Conservation (phyloP, 2,329 filamentous ascomycete species). For the Penicillium brevicompactum region DNA sequence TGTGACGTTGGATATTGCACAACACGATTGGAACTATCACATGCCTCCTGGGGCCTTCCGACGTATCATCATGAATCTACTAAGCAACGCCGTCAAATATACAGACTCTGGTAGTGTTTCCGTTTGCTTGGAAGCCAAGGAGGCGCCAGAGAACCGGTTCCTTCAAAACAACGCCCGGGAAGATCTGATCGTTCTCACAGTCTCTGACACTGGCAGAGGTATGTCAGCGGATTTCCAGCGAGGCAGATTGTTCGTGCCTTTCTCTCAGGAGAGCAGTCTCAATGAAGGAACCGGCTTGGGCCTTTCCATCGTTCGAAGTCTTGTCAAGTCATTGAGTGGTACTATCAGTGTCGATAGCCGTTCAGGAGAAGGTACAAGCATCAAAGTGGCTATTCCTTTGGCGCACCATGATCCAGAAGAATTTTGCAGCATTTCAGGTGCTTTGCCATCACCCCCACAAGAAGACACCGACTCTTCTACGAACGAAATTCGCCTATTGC, state of each 20-base stretch:
- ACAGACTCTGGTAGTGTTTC: conserved; percentile 55
- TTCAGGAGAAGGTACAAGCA: conserved; percentile 56
- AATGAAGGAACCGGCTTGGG: conserved; percentile 56
- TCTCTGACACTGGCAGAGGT: conserved; percentile 66
- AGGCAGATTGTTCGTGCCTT: conserved; percentile 59
- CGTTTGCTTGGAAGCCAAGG: conserved; percentile 38
- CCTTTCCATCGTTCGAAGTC: conserved; percentile 62
- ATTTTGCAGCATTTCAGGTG: conserved; percentile 4
- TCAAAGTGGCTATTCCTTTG: conserved; percentile 52
- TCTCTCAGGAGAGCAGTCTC: conserved; percentile 61
- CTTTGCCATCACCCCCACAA: neutral
- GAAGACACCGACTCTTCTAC: conserved; percentile 6
- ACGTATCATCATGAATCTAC: conserved; percentile 62
- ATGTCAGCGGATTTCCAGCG: conserved; percentile 64
- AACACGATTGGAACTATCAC: conserved; percentile 53
- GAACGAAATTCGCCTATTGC: conserved; percentile 21
- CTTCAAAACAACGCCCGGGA: conserved; percentile 26
- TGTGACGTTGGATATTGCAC: conserved; percentile 56
- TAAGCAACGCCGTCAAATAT: conserved; percentile 64
- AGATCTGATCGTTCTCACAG: conserved; percentile 42
- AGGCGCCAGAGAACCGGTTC: conserved; percentile 21
- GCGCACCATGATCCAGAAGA: conserved; percentile 14
- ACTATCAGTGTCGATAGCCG: conserved; percentile 59
- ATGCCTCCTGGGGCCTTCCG: conserved; percentile 56
- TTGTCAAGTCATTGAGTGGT: conserved; percentile 62